Evolutionary conservation across 805 yeast species (phyloP), one percentile per base, ranked within the genome.

Genomic region (Candida verbasci): DNA sequence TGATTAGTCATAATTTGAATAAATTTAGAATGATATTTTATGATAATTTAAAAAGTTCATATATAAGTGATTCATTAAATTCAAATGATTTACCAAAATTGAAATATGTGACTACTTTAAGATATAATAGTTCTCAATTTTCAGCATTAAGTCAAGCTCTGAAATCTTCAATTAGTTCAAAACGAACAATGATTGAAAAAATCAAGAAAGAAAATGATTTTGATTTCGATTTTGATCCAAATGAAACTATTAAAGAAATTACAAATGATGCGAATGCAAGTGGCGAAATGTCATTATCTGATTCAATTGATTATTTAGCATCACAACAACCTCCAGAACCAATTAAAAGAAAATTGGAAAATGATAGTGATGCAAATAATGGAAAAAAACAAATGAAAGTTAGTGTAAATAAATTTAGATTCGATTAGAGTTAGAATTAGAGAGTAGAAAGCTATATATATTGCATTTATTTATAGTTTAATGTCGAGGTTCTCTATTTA

Each of bases 271-370:
- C n/a, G n/a, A n/a, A n/a, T n/a, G n/a, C n/a, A n/a, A n/a, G n/a
- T n/a, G n/a, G n/a, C n/a, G 41, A 39, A 14, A 35, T 46, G 18
- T 39, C 46, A 4, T 48, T 48, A 29, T 42, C 42, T 24, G 52
- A 48, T 14, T 48, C 52, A 2, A 39, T 48, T 21, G 38, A 35
- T 18, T 46, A 40, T 30, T 39, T 48, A n/a, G 37, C 45, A 3
- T 49, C 44, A 17, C 46, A 43, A 33, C 35, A 20, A 17, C 35
- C 25, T 6, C 31, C 33, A 9, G 17, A 26, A 27, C 37, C 37
- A 22, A 12, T 17, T 4, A 25, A 26, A 34, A 24, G 23, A 24
- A 24, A 17, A n/a, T 20, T 14, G 24, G 17, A 29, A 14, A 7
- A 3, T 8, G 9, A 23, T 9, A 4, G 6, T 6, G 15, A 24